Evolutionary conservation across 164 flowering plant genomes (phyloP).

Genomic region (Houttuynia cordata): DNA sequence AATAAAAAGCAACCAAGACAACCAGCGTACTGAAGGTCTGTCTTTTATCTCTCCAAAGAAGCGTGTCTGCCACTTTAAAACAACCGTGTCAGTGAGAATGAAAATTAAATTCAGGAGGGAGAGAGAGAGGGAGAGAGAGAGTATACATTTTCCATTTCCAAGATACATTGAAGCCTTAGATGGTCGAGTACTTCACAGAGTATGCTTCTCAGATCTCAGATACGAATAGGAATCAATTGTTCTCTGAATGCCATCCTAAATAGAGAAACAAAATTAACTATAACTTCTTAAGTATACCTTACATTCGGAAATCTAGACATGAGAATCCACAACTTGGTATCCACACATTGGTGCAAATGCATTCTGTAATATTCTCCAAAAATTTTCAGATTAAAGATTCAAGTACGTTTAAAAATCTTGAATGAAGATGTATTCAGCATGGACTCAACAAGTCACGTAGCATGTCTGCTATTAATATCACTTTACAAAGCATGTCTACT

Average conservation of each 20-base stretch:
- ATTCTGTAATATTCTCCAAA: no score
- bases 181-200: constrained; percentile 38
- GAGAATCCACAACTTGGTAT: no score
- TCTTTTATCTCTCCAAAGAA: constrained; percentile 84
- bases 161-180: constrained; percentile 67
- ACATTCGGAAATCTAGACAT: no score
- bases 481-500: no score
- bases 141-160: constrained; percentile 71
- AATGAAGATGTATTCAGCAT: no score
- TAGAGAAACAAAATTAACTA: background rate
- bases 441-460: no score
- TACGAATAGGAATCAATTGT: constrained; percentile 75
- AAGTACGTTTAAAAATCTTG: no score
- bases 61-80: constrained; percentile 78
- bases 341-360: no score
- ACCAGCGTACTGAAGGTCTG: constrained; percentile 37
- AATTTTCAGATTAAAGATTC: no score
- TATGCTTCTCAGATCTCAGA: constrained; percentile 46
- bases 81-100: constrained; percentile 2
- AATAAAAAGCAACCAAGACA: constrained; percentile 49
- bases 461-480: no score
- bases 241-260: constrained; percentile 73
- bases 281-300: no score
- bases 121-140: background rate
- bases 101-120: background rate